These are phyloP conservation scores for Crithidia fasciculata DNA, from an alignment of 208 protist genomes.

Conservation along the genomic window DNA sequence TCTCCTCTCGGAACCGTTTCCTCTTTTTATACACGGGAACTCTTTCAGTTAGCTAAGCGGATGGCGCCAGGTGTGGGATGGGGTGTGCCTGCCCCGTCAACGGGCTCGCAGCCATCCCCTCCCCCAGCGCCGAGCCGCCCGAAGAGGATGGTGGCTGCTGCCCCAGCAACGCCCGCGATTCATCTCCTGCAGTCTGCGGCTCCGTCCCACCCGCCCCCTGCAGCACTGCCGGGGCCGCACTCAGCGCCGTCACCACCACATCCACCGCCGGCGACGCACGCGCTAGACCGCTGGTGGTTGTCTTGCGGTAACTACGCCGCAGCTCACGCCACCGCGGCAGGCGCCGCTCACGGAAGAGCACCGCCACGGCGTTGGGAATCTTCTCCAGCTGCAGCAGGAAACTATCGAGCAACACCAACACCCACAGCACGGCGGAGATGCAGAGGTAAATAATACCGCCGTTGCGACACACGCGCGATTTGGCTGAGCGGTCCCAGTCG, in stretches of 20 bases:
- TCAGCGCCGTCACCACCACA: constrained; percentile 6
- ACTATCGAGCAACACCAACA: constrained; percentile 20
- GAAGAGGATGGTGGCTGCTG: too few relatives aligned
- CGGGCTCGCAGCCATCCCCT: too few relatives aligned
- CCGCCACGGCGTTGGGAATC: not conserved
- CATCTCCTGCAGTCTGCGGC: not conserved
- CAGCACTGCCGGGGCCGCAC: not conserved
- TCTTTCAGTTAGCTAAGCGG: too few relatives aligned
- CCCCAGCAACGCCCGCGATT: too few relatives aligned
- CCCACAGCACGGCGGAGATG: constrained; percentile 43
- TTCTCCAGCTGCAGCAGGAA: constrained; percentile 27
- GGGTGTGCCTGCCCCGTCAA: too few relatives aligned
- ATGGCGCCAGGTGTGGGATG: too few relatives aligned
- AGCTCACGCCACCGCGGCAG: constrained; percentile 31
- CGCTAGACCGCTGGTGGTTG: not conserved
- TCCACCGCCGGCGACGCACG: not conserved
- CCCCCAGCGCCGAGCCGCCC: too few relatives aligned
- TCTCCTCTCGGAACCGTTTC: too few relatives aligned
- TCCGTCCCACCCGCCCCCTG: not conserved
- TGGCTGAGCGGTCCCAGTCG: constrained; percentile 49
- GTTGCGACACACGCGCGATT: constrained; percentile 48
- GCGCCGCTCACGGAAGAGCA: constrained; percentile 19
- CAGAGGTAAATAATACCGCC: constrained; percentile 55
- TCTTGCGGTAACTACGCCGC: constrained; percentile 9
- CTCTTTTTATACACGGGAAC: too few relatives aligned